Evolutionary conservation across 2,329 filamentous ascomycete genomes (phyloP), one percentile per base, ranked within the genome.

Genomic region (Beauveria scarabaeidicola): DNA sequence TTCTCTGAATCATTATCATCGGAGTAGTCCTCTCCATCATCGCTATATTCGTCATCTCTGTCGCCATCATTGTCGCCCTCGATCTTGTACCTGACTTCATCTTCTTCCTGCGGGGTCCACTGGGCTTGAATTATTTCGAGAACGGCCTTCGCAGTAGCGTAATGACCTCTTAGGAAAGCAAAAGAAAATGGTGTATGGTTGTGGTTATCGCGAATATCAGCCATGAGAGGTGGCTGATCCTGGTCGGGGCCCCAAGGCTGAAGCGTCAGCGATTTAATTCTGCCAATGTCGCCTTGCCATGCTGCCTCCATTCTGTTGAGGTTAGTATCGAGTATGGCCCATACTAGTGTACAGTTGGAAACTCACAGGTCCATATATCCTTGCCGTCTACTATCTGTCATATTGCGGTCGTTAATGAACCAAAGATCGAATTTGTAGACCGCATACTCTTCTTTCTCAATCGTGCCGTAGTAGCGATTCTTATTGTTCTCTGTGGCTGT

Each of bases 111-210:
- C 0, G 82, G 82, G 3, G 79, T 75, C 71, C 87, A 91, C 66
- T 94, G 90, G 3, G 82, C 84, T 48, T 83, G 78, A 0, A 82
- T 78, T 63, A 94, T 91, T 61, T 88, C 85, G 8, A 94, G 75
- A 27, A 94, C 82, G 1, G 79, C 80, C 61, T 76, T 80, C 1
- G 89, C 88, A 13, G 86, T 74, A 1, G 84, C 78, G 48, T 80
- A 70, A 65, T 93, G 86, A 0, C 87, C 86, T 27, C 81, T 81
- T 5, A 87, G 68, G 51, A 89, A 80, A 0, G 89, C 86, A 53
- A 94, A 74, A 0, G 82, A 83, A 67, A 93, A 90, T 0, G 88
- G 85, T 13, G 70, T 82, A 61, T 85, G 78, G 1, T 66, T 62
- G 3, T 70, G 65, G 1, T 65, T 61, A 66, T 91, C 88, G 1